Percentiles rank a stretch among this genome's conserved stretches.
These are phyloP conservation scores for Phlyctochytrium planicorne DNA, from an alignment of 192 early-diverging fungal species.

Conservation along the genomic window DNA sequence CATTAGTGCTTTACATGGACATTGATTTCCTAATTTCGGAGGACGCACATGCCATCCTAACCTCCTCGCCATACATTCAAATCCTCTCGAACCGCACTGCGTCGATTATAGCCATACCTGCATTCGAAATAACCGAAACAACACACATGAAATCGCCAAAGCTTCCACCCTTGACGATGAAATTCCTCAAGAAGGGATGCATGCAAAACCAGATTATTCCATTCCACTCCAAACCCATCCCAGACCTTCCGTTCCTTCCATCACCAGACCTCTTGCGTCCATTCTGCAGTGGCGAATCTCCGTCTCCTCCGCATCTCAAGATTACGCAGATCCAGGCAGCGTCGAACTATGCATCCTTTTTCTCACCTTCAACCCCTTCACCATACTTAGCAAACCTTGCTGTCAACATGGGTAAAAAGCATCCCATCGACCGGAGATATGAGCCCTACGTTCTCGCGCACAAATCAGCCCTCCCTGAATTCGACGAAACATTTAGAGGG, in stretches of 20 bases:
- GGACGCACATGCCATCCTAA: neutral
- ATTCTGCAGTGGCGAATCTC: neutral
- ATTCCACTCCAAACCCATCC: neutral
- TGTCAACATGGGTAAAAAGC: neutral
- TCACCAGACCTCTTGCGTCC: neutral
- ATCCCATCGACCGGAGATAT: constrained; percentile 13
- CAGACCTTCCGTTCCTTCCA: neutral
- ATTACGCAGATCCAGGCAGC: neutral
- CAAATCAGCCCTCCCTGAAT: constrained; percentile 19
- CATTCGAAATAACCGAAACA: neutral
- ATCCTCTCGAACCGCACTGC: neutral
- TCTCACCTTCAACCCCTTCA: neutral
- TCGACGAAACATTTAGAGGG: constrained; percentile 36
- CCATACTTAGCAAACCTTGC: neutral
- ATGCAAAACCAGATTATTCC: neutral
- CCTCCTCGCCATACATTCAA: neutral
- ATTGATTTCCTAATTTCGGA: constrained; percentile 31
- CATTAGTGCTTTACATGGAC: constrained; percentile 27
- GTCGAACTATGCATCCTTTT: constrained; percentile 3
- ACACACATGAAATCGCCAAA: neutral
- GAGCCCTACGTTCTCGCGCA: constrained; percentile 36
- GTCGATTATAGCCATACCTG: neutral
- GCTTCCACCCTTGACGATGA: neutral
- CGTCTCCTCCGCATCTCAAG: neutral
- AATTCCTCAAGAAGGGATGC: neutral